Evolutionary conservation across 2,329 filamentous ascomycete species (phyloP).

Genomic region (Hirsutella minnesotensis): DNA sequence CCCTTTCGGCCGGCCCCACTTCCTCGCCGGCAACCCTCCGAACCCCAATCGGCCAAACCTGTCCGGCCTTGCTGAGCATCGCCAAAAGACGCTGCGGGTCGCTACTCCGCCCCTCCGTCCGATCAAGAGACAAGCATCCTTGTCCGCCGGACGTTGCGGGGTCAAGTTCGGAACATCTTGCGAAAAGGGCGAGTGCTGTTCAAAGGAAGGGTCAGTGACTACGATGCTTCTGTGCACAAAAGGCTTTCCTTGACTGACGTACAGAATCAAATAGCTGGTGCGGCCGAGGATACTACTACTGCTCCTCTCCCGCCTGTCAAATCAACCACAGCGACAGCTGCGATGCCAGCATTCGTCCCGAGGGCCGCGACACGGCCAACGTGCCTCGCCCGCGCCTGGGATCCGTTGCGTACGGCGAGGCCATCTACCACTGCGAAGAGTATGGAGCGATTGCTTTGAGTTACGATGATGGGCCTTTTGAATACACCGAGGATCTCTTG

Average conservation of each 20-base stretch:
- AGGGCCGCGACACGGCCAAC: slow-evolving; percentile 40
- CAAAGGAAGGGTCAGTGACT: slow-evolving; percentile 28
- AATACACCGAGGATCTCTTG: slow-evolving; percentile 29
- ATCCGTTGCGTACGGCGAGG: slow-evolving; percentile 40
- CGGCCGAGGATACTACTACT: slow-evolving; percentile 41
- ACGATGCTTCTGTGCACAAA: no score
- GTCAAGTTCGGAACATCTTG: slow-evolving; percentile 21
- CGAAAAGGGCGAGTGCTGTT: slow-evolving; percentile 25
- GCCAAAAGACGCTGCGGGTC: no score
- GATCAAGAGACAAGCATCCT: slow-evolving; percentile 5
- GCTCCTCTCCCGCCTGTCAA: slow-evolving; percentile 49
- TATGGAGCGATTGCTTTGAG: slow-evolving; percentile 29
- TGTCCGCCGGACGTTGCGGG: slow-evolving; percentile 33
- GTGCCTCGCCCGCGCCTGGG: slow-evolving; percentile 42
- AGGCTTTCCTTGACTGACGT: no score
- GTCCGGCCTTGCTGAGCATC: no score
- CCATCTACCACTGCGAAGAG: slow-evolving; percentile 27
- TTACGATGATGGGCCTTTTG: slow-evolving; percentile 33
- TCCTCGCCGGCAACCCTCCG: no score
- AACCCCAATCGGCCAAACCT: no score
- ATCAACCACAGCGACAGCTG: slow-evolving; percentile 49
- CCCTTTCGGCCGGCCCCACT: no score
- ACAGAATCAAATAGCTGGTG: slow-evolving; percentile 32
- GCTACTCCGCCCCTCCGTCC: no score
- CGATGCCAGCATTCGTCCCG: slow-evolving; percentile 42